These are phyloP conservation scores for Holtermannia corniformis DNA, from an alignment of 768 basidiomycete genomes.

Conservation along the genomic window DNA sequence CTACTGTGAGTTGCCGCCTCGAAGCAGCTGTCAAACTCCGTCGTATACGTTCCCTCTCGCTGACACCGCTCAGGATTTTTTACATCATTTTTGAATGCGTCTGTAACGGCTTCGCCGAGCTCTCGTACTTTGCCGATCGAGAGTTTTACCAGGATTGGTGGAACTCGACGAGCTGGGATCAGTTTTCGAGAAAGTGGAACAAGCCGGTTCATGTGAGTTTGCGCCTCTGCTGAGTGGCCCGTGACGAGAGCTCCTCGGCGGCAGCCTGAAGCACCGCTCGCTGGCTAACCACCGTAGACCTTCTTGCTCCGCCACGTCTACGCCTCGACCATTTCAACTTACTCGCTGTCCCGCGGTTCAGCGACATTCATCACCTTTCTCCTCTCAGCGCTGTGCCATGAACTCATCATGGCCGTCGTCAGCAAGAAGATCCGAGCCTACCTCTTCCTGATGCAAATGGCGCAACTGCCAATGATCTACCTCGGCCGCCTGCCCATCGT, in stretches of 20 bases:
- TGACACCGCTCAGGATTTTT: conserved; percentile 30
- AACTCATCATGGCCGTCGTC: conserved; percentile 92
- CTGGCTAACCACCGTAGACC: conserved; percentile 19
- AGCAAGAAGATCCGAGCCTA: conserved; percentile 88
- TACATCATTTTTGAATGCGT: conserved; percentile 63
- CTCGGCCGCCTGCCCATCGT: conserved; percentile 66
- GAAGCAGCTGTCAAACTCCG: conserved; percentile 48
- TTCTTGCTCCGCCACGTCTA: conserved; percentile 88
- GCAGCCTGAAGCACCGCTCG: too few relatives aligned
- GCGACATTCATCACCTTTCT: conserved; percentile 92
- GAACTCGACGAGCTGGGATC: conserved; percentile 96
- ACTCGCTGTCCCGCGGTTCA: conserved; percentile 61
- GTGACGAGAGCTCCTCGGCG: neutral
- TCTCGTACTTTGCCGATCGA: conserved; percentile 89
- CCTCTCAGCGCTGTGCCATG: conserved; percentile 79
- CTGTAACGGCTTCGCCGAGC: conserved; percentile 89
- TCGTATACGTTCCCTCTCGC: conserved; percentile 46
- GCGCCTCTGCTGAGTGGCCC: conserved; percentile 53
- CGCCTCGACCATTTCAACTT: conserved; percentile 69
- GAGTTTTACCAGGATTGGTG: conserved; percentile 99
- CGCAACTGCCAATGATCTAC: conserved; percentile 84
- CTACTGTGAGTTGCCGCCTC: conserved; percentile 73
- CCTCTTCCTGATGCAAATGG: conserved; percentile 71
- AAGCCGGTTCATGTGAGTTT: conserved; percentile 66
- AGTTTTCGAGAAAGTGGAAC: conserved; percentile 98